phyloP scores from a whole-genome alignment of 2,329 filamentous ascomycete genomes.

The Aspergillus caelatus region DNA sequence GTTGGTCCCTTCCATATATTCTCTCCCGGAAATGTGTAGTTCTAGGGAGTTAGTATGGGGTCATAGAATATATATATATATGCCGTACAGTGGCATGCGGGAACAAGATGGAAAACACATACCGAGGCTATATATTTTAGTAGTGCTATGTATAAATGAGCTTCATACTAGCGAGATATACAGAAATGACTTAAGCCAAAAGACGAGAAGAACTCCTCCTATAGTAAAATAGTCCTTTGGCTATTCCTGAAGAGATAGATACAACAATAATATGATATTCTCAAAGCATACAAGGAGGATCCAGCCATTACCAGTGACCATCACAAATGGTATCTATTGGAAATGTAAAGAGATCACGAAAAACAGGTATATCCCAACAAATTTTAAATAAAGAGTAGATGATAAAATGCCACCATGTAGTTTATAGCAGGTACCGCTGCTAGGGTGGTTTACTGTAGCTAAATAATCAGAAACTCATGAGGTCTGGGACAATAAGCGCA shows the following conservation, averaged over 20 bases:
- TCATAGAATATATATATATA: background rate
- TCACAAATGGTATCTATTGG: background rate
- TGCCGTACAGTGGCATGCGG: background rate
- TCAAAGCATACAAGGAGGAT: background rate
- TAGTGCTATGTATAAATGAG: too few relatives aligned
- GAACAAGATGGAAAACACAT: background rate
- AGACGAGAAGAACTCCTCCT: background rate
- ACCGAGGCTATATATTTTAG: background rate
- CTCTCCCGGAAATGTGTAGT: too few relatives aligned
- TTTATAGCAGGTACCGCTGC: background rate
- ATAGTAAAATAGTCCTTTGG: background rate
- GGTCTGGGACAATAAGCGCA: constrained; percentile 39
- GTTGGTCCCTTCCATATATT: too few relatives aligned
- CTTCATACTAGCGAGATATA: too few relatives aligned
- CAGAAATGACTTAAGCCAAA: too few relatives aligned
- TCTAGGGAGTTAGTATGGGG: too few relatives aligned
- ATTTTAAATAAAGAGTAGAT: background rate
- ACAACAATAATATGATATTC: background rate
- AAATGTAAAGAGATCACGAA: background rate
- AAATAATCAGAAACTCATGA: constrained; percentile 54
- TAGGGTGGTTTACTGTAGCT: background rate
- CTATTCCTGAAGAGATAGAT: background rate
- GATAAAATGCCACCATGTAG: background rate
- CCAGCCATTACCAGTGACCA: background rate
- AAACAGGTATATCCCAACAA: background rate